Evolutionary conservation across 441 rosid species (phyloP).

Genomic region (Kokia cookei): DNA sequence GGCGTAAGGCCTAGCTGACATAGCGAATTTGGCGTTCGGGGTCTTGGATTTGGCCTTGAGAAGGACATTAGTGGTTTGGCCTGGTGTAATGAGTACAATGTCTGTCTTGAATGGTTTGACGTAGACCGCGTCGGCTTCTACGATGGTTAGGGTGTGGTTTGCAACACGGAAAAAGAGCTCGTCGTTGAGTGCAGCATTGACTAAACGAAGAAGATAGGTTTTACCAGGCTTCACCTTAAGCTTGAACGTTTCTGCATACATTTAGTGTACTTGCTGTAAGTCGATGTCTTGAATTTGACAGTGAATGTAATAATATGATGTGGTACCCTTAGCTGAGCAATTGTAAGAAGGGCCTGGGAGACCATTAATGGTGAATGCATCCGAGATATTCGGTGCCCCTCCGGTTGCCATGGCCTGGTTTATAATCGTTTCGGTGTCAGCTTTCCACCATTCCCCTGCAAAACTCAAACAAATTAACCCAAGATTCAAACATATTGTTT

Average conservation of each 20-base stretch:
- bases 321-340: slow-evolving; percentile 24
- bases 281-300: neutral
- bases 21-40: slow-evolving; percentile 8
- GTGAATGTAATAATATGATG: neutral
- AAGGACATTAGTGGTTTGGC: slow-evolving; percentile 36
- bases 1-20: slow-evolving; percentile 30
- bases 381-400: slow-evolving; percentile 30
- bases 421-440: slow-evolving; percentile 29
- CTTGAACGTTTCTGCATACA: slow-evolving; percentile 31
- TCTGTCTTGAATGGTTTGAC: slow-evolving; percentile 28
- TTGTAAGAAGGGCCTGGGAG: slow-evolving; percentile 28
- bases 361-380: slow-evolving; percentile 36
- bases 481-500: neutral
- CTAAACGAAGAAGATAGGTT: slow-evolving; percentile 30
- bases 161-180: slow-evolving; percentile 37
- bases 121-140: slow-evolving; percentile 32
- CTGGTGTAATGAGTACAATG: slow-evolving; percentile 24
- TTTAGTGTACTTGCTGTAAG: neutral
- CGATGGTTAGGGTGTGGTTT: slow-evolving; percentile 31
- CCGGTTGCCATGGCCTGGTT: slow-evolving; percentile 31
- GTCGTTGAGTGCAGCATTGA: slow-evolving; percentile 40
- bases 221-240: slow-evolving; percentile 33
- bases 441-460: slow-evolving; percentile 40
- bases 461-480: neutral
- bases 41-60: slow-evolving; percentile 19